These are phyloP conservation scores for Naganishia onofrii DNA, from an alignment of 768 basidiomycete genomes.

Conservation along the genomic window DNA sequence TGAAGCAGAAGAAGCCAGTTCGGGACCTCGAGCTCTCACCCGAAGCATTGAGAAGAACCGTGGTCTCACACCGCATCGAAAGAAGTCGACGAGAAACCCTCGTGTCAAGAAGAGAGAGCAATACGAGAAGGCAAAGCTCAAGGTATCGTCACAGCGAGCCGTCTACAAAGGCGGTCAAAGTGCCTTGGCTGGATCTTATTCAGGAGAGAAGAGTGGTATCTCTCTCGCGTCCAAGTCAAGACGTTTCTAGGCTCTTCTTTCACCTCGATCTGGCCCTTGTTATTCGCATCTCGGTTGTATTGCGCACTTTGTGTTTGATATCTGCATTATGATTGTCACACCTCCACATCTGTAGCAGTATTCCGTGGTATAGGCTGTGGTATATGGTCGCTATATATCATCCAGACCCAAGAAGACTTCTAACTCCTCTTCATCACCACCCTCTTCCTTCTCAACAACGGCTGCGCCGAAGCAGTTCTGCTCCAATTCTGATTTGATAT, in stretches of 20 bases:
- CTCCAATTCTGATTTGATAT: background rate
- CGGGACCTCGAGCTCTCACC: constrained; percentile 81
- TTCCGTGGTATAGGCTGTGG: background rate
- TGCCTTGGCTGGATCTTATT: constrained; percentile 69
- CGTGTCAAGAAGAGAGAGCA: constrained; percentile 91
- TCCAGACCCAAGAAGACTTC: constrained; percentile 20
- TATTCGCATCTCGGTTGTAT: constrained; percentile 14
- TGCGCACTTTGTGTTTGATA: background rate
- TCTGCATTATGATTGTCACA: background rate
- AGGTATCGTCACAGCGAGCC: constrained; percentile 80
- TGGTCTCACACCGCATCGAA: constrained; percentile 83
- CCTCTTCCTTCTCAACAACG: background rate
- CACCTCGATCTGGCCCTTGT: background rate
- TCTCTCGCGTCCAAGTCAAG: constrained; percentile 84
- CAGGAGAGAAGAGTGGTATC: constrained; percentile 90
- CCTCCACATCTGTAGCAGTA: background rate
- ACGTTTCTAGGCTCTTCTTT: constrained; percentile 56
- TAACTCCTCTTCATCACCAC: background rate
- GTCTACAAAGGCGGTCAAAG: constrained; percentile 82
- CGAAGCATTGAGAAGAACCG: constrained; percentile 89
- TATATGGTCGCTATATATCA: background rate
- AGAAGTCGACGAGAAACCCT: constrained; percentile 90
- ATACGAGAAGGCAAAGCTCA: constrained; percentile 94
- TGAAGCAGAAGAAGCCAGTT: constrained; percentile 52
- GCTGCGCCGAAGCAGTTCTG: background rate